phyloP scores from a whole-genome alignment of 2,329 filamentous ascomycete species.

The Penicillium thymicola region DNA sequence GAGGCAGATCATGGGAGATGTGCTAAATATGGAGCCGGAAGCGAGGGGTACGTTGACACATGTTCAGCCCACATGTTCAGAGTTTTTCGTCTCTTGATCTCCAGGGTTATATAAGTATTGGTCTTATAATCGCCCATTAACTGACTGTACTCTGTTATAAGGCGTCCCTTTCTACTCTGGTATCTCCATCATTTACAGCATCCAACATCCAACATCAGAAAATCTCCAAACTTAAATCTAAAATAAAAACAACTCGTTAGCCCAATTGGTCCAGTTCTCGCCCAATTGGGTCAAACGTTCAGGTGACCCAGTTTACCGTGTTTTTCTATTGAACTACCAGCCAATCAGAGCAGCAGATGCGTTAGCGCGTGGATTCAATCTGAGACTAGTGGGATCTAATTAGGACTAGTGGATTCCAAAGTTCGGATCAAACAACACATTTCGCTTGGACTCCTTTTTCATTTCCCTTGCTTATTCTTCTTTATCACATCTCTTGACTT shows the following conservation, averaged over 20 bases:
- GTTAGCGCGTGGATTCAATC: background rate
- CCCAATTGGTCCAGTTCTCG: background rate
- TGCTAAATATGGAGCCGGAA: conserved; percentile 10
- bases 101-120: background rate
- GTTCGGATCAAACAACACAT: conserved; percentile 1
- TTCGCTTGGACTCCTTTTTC: conserved; percentile 12
- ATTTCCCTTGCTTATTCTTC: conserved; percentile 10
- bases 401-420: background rate
- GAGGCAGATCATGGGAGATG: conserved; percentile 3
- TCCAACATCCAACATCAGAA: background rate
- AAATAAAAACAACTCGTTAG: background rate
- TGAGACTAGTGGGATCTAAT: conserved; percentile 1
- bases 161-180: background rate
- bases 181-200: too few relatives aligned
- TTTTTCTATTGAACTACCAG: background rate
- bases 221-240: background rate
- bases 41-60: conserved; percentile 8
- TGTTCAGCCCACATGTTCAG: background rate
- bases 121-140: background rate
- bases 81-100: background rate
- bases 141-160: background rate
- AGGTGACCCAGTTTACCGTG: conserved; percentile 2
- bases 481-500: conserved; percentile 7
- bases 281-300: background rate
- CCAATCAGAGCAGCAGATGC: background rate